phyloP scores from a whole-genome alignment of 495 filamentous ascomycete genomes.

The Tuber calosporum region DNA sequence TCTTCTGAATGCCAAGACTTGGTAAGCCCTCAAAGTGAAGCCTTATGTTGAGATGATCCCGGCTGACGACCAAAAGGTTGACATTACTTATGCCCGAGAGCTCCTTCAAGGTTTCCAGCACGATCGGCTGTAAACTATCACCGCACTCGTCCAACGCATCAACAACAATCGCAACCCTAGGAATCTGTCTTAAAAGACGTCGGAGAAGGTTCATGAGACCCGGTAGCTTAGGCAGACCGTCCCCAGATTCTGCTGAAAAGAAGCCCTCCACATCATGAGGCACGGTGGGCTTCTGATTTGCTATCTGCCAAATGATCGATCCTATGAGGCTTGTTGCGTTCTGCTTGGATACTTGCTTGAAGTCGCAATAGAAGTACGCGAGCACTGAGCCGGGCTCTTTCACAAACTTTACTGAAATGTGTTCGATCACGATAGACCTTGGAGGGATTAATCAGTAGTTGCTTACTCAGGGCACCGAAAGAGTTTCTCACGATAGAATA shows the following conservation, averaged over 20 bases:
- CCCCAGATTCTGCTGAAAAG: not conserved
- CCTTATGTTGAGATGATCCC: constrained; percentile 19
- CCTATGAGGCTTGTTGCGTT: constrained; percentile 30
- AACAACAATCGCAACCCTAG: constrained; percentile 13
- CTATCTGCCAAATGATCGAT: constrained; percentile 34
- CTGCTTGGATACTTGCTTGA: constrained; percentile 35
- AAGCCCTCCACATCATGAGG: not conserved
- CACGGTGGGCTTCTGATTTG: constrained; percentile 4
- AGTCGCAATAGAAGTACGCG: constrained; percentile 43
- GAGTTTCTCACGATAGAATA: constrained; percentile 36
- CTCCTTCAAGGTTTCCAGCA: constrained; percentile 6
- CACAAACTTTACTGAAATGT: not conserved
- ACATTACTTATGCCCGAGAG: not conserved
- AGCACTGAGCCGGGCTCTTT: constrained; percentile 23
- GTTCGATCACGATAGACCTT: constrained; percentile 17
- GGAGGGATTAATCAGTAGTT: not conserved
- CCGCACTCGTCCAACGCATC: constrained; percentile 25
- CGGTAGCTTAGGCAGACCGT: not conserved
- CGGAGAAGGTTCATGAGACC: not conserved
- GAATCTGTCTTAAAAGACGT: not conserved
- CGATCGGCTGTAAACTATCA: not conserved
- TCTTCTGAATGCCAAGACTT: constrained; percentile 3
- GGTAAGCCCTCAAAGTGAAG: not conserved
- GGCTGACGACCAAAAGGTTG: constrained; percentile 13
- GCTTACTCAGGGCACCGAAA: not conserved